These are phyloP conservation scores for Flaveria trinervia DNA, from an alignment of 129 eudicot genomes.

Conservation along the genomic window DNA sequence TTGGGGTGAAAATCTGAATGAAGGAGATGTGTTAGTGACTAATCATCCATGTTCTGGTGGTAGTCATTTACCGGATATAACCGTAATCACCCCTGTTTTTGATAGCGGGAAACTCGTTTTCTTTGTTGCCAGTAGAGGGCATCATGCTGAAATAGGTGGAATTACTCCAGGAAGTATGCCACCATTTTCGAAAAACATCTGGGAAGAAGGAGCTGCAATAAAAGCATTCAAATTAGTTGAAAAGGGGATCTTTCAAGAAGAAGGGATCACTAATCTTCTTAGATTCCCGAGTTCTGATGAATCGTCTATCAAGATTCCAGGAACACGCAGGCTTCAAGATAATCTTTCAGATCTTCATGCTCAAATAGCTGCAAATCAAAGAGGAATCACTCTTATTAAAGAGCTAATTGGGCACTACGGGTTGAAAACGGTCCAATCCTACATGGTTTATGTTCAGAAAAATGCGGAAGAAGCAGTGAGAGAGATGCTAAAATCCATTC, in stretches of 20 bases:
- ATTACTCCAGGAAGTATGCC: conserved; percentile 99
- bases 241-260: conserved; percentile 89
- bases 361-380: conserved; percentile 96
- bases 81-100: conserved; percentile 92
- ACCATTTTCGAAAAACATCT: conserved; percentile 87
- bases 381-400: conserved; percentile 89
- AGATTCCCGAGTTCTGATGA: conserved; percentile 56
- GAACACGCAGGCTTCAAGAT: conserved; percentile 90
- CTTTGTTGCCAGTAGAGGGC: conserved; percentile 97
- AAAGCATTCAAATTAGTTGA: conserved; percentile 96
- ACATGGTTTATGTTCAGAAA: conserved; percentile 88
- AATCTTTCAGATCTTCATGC: conserved; percentile 96
- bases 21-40: conserved; percentile 91
- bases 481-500: conserved; percentile 92
- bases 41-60: conserved; percentile 98
- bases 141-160: conserved; percentile 98
- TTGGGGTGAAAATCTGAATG: conserved; percentile 82
- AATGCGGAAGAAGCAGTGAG: conserved; percentile 93
- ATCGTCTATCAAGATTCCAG: conserved; percentile 61
- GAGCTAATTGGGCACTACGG: conserved; percentile 96
- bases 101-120: conserved; percentile 66
- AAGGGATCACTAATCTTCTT: conserved; percentile 82
- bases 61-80: conserved; percentile 94
- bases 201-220: conserved; percentile 98
- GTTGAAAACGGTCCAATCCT: conserved; percentile 79